A percentile compares a stretch with the other conserved stretches of the same genome.
Evolutionary conservation across 441 rosid genomes (phyloP).

Genomic region (Erodium moschatum): DNA sequence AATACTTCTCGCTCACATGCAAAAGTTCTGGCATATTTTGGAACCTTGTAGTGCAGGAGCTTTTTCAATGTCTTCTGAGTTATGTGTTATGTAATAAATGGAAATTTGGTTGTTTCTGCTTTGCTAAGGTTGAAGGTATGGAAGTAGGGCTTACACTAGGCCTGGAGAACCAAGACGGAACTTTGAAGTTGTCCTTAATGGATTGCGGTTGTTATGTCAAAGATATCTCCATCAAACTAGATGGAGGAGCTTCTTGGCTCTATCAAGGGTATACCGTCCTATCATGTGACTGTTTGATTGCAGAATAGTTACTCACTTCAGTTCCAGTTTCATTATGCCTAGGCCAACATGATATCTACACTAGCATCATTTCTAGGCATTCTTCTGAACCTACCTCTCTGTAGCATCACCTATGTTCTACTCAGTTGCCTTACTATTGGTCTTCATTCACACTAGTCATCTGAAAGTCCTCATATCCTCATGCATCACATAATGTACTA

Average conservation of each 20-base stretch:
- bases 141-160: conserved; percentile 33
- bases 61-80: not conserved
- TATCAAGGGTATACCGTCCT: conserved; percentile 58
- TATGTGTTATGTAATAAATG: not conserved
- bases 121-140: conserved; percentile 56
- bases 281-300: not conserved
- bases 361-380: not conserved
- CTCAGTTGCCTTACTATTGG: not conserved
- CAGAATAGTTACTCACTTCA: conserved; percentile 1
- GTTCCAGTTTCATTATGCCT: not conserved
- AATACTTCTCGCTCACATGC: not conserved
- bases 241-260: conserved; percentile 85
- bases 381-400: not conserved
- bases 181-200: conserved; percentile 38
- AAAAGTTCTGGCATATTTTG: not conserved
- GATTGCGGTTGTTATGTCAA: conserved; percentile 44
- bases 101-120: conserved; percentile 29
- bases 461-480: not conserved
- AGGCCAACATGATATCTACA: not conserved
- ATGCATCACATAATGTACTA: not conserved
- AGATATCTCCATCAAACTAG: conserved; percentile 45
- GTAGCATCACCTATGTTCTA: not conserved
- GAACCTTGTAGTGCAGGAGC: not conserved
- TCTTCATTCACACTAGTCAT: not conserved
- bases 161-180: conserved; percentile 43